Base-by-base conservation (phyloP, 2,329 filamentous ascomycete genomes). In the Trichoderma harzianum region DNA sequence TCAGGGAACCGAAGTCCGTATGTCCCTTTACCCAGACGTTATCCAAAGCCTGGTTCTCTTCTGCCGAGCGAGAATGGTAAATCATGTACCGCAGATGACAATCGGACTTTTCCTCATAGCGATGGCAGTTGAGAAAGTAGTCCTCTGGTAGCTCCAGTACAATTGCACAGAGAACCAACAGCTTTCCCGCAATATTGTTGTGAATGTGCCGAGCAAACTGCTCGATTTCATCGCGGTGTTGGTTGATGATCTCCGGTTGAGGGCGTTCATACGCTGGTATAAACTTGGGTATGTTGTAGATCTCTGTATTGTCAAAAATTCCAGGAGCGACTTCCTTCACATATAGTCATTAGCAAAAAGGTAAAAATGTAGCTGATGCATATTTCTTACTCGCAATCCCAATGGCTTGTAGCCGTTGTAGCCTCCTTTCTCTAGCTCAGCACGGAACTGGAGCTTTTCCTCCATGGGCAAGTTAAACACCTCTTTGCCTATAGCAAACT, bases 61-160 rank as follows among this genome's bases (percentile, higher is more conserved):
- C 0, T 10, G 1, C 16, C 3, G 39, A 18, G 0, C 39, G 16
- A 0, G 16, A n/a, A 43, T n/a, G 7, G 8, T 47, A 47, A 0
- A n/a, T 47, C 39, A 47, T 47, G 1, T 5, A 43, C 0, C 39
- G 16, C 18, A 47, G 1, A 5, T 47, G 39, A 1, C 39, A 47
- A 11, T 47, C 39, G 0, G 7, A 11, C 3, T 47, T 47, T 5
- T 47, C 39, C 7, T 47, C 39, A 10, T 47, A 47, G 18, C 39
- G 39, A 47, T 47, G 39, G 8, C 39, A 47, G 39, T n/a, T 47
- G 39, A 47, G 39, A 47, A 47, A 47, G 18, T 47, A 47, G 10
- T 47, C 39, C 18, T 47, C 39, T 47, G 39, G 39, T 1, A 47
- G 18, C 39, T 47, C 39, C 18, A 47, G 18, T n/a, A 47, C 0